Evolutionary conservation across 2,329 filamentous ascomycete species (phyloP).

Genomic region (Pseudogymnoascus verrucosus): DNA sequence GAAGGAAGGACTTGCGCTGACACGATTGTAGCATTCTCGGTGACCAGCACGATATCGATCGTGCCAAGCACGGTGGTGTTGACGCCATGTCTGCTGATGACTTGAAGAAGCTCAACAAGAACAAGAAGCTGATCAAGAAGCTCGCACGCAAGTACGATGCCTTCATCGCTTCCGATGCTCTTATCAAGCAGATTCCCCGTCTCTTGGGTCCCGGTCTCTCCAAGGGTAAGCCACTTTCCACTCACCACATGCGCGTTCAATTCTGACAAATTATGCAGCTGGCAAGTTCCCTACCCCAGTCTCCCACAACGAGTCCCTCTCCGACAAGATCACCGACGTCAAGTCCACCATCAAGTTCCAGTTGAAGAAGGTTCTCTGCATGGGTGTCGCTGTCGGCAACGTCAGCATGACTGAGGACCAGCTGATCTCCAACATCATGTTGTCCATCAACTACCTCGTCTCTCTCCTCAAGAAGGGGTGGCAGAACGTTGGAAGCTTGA

Average conservation of each 20-base stretch:
- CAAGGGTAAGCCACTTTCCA: slow-evolving; percentile 57
- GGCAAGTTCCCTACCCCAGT: slow-evolving; percentile 99
- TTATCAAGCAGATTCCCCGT: slow-evolving; percentile 99
- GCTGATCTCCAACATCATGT: slow-evolving; percentile 97
- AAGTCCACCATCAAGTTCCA: slow-evolving; percentile 99
- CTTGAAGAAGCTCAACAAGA: slow-evolving; percentile 99
- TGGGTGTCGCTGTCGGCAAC: slow-evolving; percentile 98
- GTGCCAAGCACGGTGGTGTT: slow-evolving; percentile 97
- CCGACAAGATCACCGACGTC: slow-evolving; percentile 95
- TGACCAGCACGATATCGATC: slow-evolving; percentile 98
- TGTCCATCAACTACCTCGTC: slow-evolving; percentile 99
- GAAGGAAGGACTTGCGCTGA: slow-evolving; percentile 22
- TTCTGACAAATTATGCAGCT: slow-evolving; percentile 46
- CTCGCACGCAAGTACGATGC: slow-evolving; percentile 99
- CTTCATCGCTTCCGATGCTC: slow-evolving; percentile 90
- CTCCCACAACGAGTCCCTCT: slow-evolving; percentile 91
- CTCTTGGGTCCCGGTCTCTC: slow-evolving; percentile 97
- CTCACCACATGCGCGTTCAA: background rate
- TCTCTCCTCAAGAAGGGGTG: slow-evolving; percentile 99
- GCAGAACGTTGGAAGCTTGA: slow-evolving; percentile 99
- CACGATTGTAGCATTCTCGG: slow-evolving; percentile 58
- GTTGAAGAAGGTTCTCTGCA: slow-evolving; percentile 99
- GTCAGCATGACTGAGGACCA: slow-evolving; percentile 96
- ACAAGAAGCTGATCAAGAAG: slow-evolving; percentile 99
- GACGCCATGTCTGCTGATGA: slow-evolving; percentile 98